phyloP scores from a whole-genome alignment of 164 flowering plant species.

The Magnolia kwangsiensis region DNA sequence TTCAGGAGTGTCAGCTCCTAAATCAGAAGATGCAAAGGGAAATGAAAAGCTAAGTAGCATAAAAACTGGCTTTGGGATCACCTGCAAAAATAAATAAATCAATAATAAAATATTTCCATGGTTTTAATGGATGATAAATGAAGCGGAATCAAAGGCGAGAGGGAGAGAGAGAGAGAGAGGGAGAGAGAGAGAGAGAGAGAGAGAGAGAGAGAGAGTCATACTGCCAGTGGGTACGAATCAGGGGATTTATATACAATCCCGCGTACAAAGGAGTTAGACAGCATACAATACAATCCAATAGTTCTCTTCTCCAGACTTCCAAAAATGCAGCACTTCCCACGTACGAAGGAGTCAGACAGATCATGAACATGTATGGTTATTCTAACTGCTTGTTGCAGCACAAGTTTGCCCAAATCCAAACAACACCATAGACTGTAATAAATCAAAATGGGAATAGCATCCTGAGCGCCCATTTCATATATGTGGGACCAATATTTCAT shows the following conservation, averaged over 20 bases:
- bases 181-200: background rate
- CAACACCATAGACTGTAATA: no score
- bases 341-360: no score
- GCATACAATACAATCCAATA: conserved; percentile 89
- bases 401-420: no score
- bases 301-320: conserved; percentile 53
- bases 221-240: conserved; percentile 72
- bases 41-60: conserved; percentile 50
- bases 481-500: no score
- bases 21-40: conserved; percentile 92
- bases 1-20: conserved; percentile 81
- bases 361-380: no score
- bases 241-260: conserved; percentile 87
- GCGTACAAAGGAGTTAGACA: no score
- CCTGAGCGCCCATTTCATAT: no score
- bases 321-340: no score
- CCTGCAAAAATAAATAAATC: conserved; percentile 36
- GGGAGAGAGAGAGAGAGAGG: background rate
- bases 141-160: background rate
- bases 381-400: no score
- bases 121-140: background rate
- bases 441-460: no score
- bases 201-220: conserved; percentile 2
- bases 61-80: conserved; percentile 80
- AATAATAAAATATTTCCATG: no score